Evolutionary conservation across 805 yeast genomes (phyloP).

Genomic region (Teunomyces tritomae): DNA sequence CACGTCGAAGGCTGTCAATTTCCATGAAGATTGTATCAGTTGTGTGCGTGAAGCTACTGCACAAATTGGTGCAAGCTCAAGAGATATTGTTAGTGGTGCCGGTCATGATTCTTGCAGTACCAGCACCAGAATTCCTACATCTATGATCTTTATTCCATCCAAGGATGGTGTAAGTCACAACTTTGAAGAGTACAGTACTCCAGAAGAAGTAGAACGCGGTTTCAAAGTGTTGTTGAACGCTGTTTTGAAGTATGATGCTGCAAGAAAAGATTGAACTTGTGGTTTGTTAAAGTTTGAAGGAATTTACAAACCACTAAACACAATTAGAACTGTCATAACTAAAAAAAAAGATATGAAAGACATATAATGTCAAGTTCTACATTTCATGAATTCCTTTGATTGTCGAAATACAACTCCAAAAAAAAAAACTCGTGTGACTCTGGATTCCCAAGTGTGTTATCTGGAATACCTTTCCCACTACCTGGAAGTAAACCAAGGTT

Average conservation of each 20-base stretch:
- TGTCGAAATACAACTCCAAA: no score
- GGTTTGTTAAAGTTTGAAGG: no score
- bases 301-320: no score
- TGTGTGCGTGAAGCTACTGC: constrained; percentile 54
- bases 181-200: constrained; percentile 63
- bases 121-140: constrained; percentile 56
- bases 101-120: constrained; percentile 73
- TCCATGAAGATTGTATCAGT: constrained; percentile 34
- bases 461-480: no score
- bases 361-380: no score
- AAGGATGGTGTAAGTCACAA: constrained; percentile 66
- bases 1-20: constrained; percentile 49
- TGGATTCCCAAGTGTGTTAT: no score
- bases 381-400: no score
- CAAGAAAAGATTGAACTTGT: constrained; percentile 3
- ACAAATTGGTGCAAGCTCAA: constrained; percentile 44
- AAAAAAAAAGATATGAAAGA: no score
- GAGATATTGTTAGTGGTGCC: constrained; percentile 62
- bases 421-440: no score
- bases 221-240: constrained; percentile 52
- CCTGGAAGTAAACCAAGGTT: no score
- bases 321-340: no score
- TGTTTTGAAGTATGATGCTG: constrained; percentile 29
- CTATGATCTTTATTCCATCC: constrained; percentile 73
- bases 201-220: constrained; percentile 63